Base-by-base conservation (phyloP, 768 basidiomycete genomes). In the Phanerochaete carnosa region DNA sequence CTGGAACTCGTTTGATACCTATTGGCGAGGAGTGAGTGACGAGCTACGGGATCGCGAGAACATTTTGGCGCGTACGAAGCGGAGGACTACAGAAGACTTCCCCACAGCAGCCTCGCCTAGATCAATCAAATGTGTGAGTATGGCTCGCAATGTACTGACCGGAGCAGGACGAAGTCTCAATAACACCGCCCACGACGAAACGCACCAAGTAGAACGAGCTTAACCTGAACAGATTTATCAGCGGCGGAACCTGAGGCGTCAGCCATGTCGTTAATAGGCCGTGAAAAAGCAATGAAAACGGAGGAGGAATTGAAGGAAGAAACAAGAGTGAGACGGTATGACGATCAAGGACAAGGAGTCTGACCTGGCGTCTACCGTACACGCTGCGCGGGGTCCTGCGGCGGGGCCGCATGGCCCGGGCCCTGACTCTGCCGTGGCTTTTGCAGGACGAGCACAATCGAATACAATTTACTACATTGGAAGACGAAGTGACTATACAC, bases 1-100 rank as follows among this genome's bases (percentile, higher is more conserved):
- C 75, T 98, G 95, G 75, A 98, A 99, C 74, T 99, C 96, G 77
- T 98, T 94, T 72, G 90, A 90, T 56, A 94, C 92, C 92, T 94
- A 59, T 8, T 15, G 45, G 35, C 28, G 9, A 7, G 9, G 43
- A 13, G 56, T 45, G 19, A 46, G n/a, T 13, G 26, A 11, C 56
- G 26, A 15, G 28, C 25, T 25, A 56, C 26, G 22, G 28, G 13
- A 11, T 2, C 45, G 26, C 56, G 22, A 29, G 43, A 49, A 46
- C 22, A 23, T 50, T 19, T 26, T 37, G 28, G 51, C 47, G 79
- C 90, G 66, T 74, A 97, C 95, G 75, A 99, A 99, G 74, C 96
- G 88, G 61, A 98, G 84, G 49, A 98, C 96, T 57, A 99, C 88
- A n/a, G 94, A 97, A 11, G 95, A 97, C 82, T 99, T 99, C 62